Base-by-base conservation (phyloP, 2,329 filamentous ascomycete genomes). In the Tricladium varicosporioides region DNA sequence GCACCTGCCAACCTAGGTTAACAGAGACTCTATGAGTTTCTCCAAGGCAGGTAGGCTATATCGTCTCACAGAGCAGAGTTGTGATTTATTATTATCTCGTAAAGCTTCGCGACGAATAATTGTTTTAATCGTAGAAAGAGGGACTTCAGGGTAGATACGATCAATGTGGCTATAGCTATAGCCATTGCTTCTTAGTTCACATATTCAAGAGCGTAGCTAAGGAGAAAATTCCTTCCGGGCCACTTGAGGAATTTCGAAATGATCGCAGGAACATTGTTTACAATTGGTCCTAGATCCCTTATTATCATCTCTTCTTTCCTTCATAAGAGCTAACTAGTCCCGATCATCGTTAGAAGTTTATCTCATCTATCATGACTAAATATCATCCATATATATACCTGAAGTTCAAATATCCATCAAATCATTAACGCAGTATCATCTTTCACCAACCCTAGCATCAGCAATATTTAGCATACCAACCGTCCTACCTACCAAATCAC, bases 391-490 rank as follows among this genome's bases (percentile, higher is more conserved):
- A 51, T 42, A 46, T 22, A 27, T 16, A 22, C 18, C 22, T 27
- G 3, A 27, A 27, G 22, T 3, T 27, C 22, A 27, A 27, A 27
- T 4, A 27, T 7, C 22, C 3, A 27, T 27, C 22, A 27, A 27
- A 7, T 3, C 7, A 7, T 27, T 4, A 5, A n/a, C 14, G 15
- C 31, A 57, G 56, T 47, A 51, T 18, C 54, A 58, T 18, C 51
- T 58, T 1, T 51, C 56, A 32, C 52, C 56, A 19, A 44, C 52
- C n/a, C 44, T 59, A 5, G 56, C 56, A 40, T 55, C 56, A 13
- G 45, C 56, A 9, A 52, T 59, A 5, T 59, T 59, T 36, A 59
- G 56, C 52, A 59, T 59, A 52, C 49, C 53, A 45, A 33, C 16
- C 13, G 40, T 51, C 14, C 19, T 59, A 1, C 48, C 48, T 2